Evolutionary conservation across 768 basidiomycete genomes (phyloP), one percentile per base, ranked within the genome.

Genomic region (Strobilomyces confusus): DNA sequence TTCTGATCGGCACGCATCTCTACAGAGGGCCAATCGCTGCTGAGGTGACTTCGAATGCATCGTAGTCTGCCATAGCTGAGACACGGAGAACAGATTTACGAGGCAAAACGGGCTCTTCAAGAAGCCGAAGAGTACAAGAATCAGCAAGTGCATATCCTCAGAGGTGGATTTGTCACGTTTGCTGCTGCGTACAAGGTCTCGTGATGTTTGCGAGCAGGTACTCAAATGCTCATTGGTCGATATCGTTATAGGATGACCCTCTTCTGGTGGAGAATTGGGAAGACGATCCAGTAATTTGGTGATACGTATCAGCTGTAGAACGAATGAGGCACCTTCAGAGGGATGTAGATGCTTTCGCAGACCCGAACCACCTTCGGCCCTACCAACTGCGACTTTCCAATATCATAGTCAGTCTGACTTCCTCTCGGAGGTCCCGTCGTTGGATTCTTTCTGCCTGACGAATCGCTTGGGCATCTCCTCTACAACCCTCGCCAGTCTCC

Each of bases 211-310:
- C n/a, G n/a, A n/a, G n/a, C n/a, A n/a, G n/a, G 5, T 11, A 8
- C 1, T 11, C 4, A 26, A 32, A 13, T 33, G 20, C 46, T 58
- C 51, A 66, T 43, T 19, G 3, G 36, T 55, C 12, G 42, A 29
- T 41, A 30, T 29, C 44, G 8, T 17, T 17, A 17, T n/a, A 86
- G 83, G 72, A 86, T 52, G 87, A 92, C 64, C 77, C 83, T 9
- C 68, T 73, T 26, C 77, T 92, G 17, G 82, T 92, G 9, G 89
- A 89, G 69, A 86, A 88, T 52, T 92, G 86, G 87, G 81, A 82
- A 55, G 76, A 80, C 25, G 57, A 61, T 37, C 14, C 34, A 58
- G 75, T 81, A 11, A 73, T 84, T 25, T 88, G 86, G 86, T 78
- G 73, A 40, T 65, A 69, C 6, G 71, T 47, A 22, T 47, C 38